Percentiles rank a stretch among this genome's conserved stretches.
phyloP scores from a whole-genome alignment of 257 asterid species.

The Striga asiatica region DNA sequence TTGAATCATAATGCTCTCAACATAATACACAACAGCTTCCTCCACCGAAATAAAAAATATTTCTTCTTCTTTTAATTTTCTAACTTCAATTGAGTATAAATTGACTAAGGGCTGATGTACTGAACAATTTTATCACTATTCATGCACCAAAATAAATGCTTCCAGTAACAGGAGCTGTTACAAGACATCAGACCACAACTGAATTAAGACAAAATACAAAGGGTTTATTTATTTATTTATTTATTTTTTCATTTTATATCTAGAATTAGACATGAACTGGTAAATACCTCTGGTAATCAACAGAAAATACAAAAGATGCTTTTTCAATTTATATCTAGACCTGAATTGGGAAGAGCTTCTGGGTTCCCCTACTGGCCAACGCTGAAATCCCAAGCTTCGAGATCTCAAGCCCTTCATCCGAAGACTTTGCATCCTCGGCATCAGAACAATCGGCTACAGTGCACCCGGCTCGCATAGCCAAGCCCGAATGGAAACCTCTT shows the following conservation, averaged over 20 bases:
- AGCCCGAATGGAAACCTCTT: conserved; percentile 44
- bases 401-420: conserved; percentile 83
- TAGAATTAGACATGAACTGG: too few relatives aligned
- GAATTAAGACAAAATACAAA: neutral
- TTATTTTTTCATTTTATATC: too few relatives aligned
- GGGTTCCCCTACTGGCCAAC: conserved; percentile 55
- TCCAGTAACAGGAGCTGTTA: too few relatives aligned
- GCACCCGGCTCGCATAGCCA: conserved; percentile 28
- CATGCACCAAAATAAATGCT: too few relatives aligned
- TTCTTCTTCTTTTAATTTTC: neutral
- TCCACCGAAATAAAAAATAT: too few relatives aligned
- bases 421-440: conserved; percentile 29
- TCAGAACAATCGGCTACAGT: conserved; percentile 56
- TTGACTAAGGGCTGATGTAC: neutral
- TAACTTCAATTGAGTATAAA: neutral
- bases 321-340: conserved; percentile 20
- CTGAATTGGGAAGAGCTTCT: conserved; percentile 92
- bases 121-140: neutral
- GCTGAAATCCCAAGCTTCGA: conserved; percentile 70
- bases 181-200: neutral
- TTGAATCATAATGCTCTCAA: too few relatives aligned
- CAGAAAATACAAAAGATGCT: neutral
- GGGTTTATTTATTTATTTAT: too few relatives aligned
- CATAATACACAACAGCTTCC: too few relatives aligned
- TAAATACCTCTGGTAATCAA: too few relatives aligned